Evolutionary conservation across 768 basidiomycete genomes (phyloP).

Genomic region (Pilatotrama ljubarskyi): DNA sequence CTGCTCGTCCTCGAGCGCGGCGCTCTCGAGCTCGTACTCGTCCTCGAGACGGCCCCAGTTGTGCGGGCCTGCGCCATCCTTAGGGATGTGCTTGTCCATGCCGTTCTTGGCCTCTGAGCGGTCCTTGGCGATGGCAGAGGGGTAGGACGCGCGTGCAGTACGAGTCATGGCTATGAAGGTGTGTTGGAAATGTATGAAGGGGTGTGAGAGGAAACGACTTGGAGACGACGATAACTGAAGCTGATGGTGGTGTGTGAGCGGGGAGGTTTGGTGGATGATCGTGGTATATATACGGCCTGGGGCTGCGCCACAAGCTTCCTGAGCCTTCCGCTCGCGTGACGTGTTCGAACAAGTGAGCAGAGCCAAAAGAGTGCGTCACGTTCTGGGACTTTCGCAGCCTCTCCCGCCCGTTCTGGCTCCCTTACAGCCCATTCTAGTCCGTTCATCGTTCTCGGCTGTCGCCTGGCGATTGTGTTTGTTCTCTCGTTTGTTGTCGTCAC

Average conservation of each 20-base stretch:
- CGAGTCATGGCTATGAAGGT: slow-evolving; percentile 62
- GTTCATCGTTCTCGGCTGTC: neutral
- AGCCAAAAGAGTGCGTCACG: slow-evolving; percentile 3
- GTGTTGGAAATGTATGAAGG: neutral
- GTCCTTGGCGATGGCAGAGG: slow-evolving; percentile 72
- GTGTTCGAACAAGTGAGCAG: neutral
- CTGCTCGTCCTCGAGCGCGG: slow-evolving; percentile 59
- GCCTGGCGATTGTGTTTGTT: neutral
- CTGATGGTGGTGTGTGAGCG: slow-evolving; percentile 13
- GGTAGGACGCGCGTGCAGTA: slow-evolving; percentile 70
- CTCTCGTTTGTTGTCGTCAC: neutral
- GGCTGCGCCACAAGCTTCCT: slow-evolving; percentile 7
- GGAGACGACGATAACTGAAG: neutral
- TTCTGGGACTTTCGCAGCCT: slow-evolving; percentile 17
- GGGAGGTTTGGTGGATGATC: slow-evolving; percentile 2
- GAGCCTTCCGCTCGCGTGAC: slow-evolving; percentile 23
- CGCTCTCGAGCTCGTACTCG: slow-evolving; percentile 61
- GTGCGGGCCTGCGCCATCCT: slow-evolving; percentile 77
- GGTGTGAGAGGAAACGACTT: neutral
- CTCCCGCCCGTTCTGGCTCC: slow-evolving; percentile 19
- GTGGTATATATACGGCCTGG: slow-evolving; percentile 15
- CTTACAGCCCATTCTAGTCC: neutral
- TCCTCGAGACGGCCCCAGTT: slow-evolving; percentile 81
- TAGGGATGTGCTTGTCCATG: slow-evolving; percentile 67
- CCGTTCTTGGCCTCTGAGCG: slow-evolving; percentile 80